Base-by-base conservation (phyloP, 2,329 filamentous ascomycete genomes). In the Colletotrichum simmondsii region DNA sequence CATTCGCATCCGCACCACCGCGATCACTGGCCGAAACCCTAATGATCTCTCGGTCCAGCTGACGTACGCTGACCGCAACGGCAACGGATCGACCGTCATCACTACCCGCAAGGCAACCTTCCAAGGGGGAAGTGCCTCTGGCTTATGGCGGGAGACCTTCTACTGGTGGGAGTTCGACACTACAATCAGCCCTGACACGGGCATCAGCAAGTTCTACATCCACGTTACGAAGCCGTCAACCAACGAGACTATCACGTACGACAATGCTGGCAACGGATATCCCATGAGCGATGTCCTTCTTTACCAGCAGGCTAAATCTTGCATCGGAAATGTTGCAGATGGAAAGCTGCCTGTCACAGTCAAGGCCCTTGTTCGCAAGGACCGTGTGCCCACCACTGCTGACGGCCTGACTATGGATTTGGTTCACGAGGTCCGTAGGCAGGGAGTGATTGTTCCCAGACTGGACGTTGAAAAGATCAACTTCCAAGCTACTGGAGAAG, bases 131-230 rank as follows among this genome's bases (percentile, higher is more conserved):
- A 22, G 24, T 16, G 75, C 75, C 0, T 32, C 49, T 1, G 77
- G 77, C 1, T 58, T 78, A 7, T 74, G 68, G 57, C 16, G 64
- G 10, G 77, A 75, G 22, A 14, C 6, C 3, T 78, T 78, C 57
- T 11, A 62, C 42, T 78, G 65, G 62, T 77, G 73, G 65, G 75
- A 76, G 59, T 78, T 78, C 49, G 63, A 65, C 49, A 71, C 74
- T 6, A 56, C 59, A 7, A 53, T 79, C 32, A 66, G 75, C 63
- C 66, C 73, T 35, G 68, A 62, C 22, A 65, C 58, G 4, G 77
- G 77, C 3, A 78, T 78, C 71, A 76, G 77, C 73, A 75, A 75
- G 16, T 77, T 78, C 42, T 37, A 71, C 35, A 73, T 79, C 12
- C 65, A 75, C 60, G 53, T 78, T 28, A 75, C 64, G 3, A 75